Base-by-base conservation (phyloP, 768 basidiomycete species). In the Termitomyces sp. region DNA sequence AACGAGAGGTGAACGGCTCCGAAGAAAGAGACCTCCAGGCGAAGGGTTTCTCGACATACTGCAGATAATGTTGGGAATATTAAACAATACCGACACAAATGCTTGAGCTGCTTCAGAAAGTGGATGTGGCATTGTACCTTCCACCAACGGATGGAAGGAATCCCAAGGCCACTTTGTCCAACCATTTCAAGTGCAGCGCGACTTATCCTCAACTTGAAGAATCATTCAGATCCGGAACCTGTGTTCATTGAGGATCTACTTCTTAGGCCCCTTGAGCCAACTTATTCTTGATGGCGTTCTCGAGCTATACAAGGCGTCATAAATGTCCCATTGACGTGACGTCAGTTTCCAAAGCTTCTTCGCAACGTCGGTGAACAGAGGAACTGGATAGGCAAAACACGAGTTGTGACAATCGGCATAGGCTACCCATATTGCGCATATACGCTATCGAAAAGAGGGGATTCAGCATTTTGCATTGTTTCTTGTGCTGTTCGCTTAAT, bases 401-500 rank as follows among this genome's bases (percentile, higher is more conserved):
- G 1, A 16, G 16, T 10, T 4, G 32, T 23, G 21, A 35, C 25
- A 10, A 10, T 2, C 21, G 19, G 17, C 23, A 17, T 34, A 47
- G n/a, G 21, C 14, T 23, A 50, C 49, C 35, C 49, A 50, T 50
- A 25, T 38, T 50, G 6, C 49, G 49, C 49, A 50, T 50, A 27
- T 50, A n/a, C 1, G 25, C 49, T 17, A 50, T 50, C 12, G 37
- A 38, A 27, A 51, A 51, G 3, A 51, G 37, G 6, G 49, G 49
- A 51, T 51, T 51, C 3, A 51, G 19, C 49, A 51, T 51, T 40
- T 51, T 51, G 37, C 49, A 37, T 29, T 51, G 49, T 51, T 51
- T 51, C 49, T 29, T 51, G n/a, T 51, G 49, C 19, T 51, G 49
- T 27, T 51, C 37, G n/a, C 37, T 37, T 51, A n/a, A 40, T 27